These are phyloP conservation scores for Peronospora farinosa DNA, from an alignment of 352 stramenopile species.

Conservation along the genomic window DNA sequence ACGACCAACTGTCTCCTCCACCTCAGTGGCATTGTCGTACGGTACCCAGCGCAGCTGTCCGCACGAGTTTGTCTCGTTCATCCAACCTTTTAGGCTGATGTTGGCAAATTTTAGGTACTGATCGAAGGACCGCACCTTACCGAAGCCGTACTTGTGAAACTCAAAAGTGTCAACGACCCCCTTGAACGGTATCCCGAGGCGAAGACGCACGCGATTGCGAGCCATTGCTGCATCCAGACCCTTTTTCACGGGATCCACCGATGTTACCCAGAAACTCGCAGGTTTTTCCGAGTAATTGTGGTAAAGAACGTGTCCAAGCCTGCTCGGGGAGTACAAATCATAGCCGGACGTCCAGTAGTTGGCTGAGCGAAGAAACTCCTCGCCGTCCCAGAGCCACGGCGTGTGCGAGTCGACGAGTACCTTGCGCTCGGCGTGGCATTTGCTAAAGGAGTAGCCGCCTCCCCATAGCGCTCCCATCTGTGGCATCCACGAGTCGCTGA, in stretches of 20 bases:
- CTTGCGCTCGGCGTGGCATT: slow-evolving; percentile 66
- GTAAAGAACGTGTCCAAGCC: slow-evolving; percentile 45
- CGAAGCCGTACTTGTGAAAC: slow-evolving; percentile 45
- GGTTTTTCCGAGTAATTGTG: slow-evolving; percentile 68
- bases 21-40: slow-evolving; percentile 37
- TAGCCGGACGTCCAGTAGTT: slow-evolving; percentile 61
- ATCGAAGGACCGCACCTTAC: slow-evolving; percentile 41
- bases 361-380: slow-evolving; percentile 54
- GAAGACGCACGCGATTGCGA: slow-evolving; percentile 43
- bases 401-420: slow-evolving; percentile 66
- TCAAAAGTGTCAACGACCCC: slow-evolving; percentile 44
- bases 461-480: slow-evolving; percentile 67
- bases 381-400: slow-evolving; percentile 61
- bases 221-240: slow-evolving; percentile 36
- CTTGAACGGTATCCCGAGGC: slow-evolving; percentile 45
- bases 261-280: slow-evolving; percentile 39
- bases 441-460: slow-evolving; percentile 67
- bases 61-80: slow-evolving; percentile 53
- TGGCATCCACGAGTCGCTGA: slow-evolving; percentile 49
- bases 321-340: slow-evolving; percentile 57
- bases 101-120: slow-evolving; percentile 55
- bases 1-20: slow-evolving; percentile 41
- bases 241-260: slow-evolving; percentile 35
- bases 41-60: slow-evolving; percentile 59
- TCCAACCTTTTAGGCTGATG: slow-evolving; percentile 34